Base-by-base conservation (phyloP, 1,139 yeast genomes). In the Suhomyces taliae region DNA sequence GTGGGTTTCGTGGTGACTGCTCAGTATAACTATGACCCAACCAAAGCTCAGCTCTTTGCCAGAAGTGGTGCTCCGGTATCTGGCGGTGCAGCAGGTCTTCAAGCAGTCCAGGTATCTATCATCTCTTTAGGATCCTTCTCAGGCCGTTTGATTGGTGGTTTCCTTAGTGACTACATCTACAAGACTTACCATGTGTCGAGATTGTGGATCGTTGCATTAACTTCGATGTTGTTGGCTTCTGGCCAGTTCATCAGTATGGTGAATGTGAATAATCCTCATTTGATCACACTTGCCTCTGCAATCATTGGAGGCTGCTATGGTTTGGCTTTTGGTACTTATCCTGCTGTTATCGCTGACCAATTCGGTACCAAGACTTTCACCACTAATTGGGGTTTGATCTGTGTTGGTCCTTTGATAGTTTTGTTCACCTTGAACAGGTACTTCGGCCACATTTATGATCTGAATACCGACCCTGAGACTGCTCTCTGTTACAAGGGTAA, bases 1-100 rank as follows among this genome's bases (percentile, higher is more conserved):
- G 72, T 75, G 8, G 80, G 80, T 1, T 75, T 73, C 49, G 64
- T 75, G 27, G 77, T 70, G 6, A 64, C 67, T 2, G 79, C 79
- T 5, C 79, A 74, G 48, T 64, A 62, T 43, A 60, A 66, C 40
- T 65, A 64, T 50, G 58, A 53, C 10, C 43, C 54, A 12, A 53
- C 48, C 29, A 43, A 41, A 15, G 36, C 29, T n/a, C 37, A 9
- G 36, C 43, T 26, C 9, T 45, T 41, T 31, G 12, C 41, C 26
- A 34, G 46, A 2, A 46, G 51, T 4, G 53, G 48, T 6, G 51
- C 56, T 33, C 50, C 52, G 6, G 33, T 49, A 8, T 40, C 52
- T 1, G 54, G 52, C 2, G 52, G 53, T 12, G 65, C 71, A 1
- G 73, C 72, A 2, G 58, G 69, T 7, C 54, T 70, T n/a, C 80